phyloP scores from a whole-genome alignment of 805 yeast genomes.

The Monosporozyma solicola region DNA sequence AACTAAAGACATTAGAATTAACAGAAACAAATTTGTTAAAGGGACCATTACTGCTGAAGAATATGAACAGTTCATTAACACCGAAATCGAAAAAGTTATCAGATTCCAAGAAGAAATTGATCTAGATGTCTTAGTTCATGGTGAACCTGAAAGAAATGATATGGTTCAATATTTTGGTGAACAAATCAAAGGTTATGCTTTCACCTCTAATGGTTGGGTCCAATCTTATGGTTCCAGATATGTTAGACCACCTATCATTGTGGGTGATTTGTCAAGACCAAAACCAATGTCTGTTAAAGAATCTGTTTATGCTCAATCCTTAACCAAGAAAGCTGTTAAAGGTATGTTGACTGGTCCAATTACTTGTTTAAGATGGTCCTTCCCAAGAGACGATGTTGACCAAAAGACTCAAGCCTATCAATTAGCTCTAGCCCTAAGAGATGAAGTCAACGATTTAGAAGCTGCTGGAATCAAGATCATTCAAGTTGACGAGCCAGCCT shows the following conservation, averaged over 20 bases:
- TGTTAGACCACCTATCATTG: conserved; percentile 98
- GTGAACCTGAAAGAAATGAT: conserved; percentile 99
- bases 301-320: conserved; percentile 96
- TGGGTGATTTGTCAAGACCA: conserved; percentile 99
- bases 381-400: conserved; percentile 98
- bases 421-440: conserved; percentile 95
- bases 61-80: conserved; percentile 92
- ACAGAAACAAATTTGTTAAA: conserved; percentile 97
- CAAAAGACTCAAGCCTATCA: conserved; percentile 92
- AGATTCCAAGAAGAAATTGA: conserved; percentile 99
- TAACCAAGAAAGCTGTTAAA: conserved; percentile 93
- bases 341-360: conserved; percentile 99
- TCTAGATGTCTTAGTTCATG: conserved; percentile 96
- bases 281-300: conserved; percentile 97
- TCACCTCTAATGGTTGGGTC: conserved; percentile 99
- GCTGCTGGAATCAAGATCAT: conserved; percentile 96
- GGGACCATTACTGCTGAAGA: conserved; percentile 93
- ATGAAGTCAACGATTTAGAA: conserved; percentile 97
- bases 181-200: conserved; percentile 95
- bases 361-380: conserved; percentile 99
- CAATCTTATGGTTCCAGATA: conserved; percentile 99
- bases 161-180: conserved; percentile 99
- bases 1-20: conserved; percentile 97
- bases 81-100: conserved; percentile 92
- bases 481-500: conserved; percentile 99